phyloP scores from a whole-genome alignment of 495 filamentous ascomycete genomes.

The Friedmanniomyces simplex region DNA sequence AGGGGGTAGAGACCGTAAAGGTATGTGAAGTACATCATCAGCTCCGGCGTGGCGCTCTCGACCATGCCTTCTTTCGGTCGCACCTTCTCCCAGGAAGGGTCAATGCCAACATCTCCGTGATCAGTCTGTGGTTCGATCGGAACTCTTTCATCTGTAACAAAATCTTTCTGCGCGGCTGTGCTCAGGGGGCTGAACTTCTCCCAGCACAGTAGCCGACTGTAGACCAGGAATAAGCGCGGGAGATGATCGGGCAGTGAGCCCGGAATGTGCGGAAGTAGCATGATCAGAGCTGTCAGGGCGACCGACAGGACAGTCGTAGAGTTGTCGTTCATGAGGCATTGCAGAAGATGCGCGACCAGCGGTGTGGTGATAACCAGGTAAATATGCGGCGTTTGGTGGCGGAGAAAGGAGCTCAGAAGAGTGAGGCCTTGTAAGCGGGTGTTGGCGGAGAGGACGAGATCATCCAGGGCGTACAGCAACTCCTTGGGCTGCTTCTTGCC shows the following conservation, averaged over 20 bases:
- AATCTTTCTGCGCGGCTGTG: slow-evolving; percentile 17
- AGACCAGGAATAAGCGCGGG: slow-evolving; percentile 62
- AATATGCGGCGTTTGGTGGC: slow-evolving; percentile 58
- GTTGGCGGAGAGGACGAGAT: slow-evolving; percentile 47
- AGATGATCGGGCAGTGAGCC: slow-evolving; percentile 51
- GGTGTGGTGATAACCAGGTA: slow-evolving; percentile 57
- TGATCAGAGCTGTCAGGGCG: slow-evolving; percentile 55
- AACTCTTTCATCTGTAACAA: slow-evolving; percentile 13
- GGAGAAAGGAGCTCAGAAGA: slow-evolving; percentile 54
- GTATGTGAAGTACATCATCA: slow-evolving; percentile 68
- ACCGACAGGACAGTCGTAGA: slow-evolving; percentile 57
- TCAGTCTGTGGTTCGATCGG: slow-evolving; percentile 2
- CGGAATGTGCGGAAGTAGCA: slow-evolving; percentile 68
- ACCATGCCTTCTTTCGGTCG: slow-evolving; percentile 46
- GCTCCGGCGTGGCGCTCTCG: slow-evolving; percentile 53
- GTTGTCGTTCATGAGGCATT: slow-evolving; percentile 60
- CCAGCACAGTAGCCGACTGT: slow-evolving; percentile 64
- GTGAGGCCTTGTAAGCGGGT: slow-evolving; percentile 47
- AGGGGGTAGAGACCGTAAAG: slow-evolving; percentile 72
- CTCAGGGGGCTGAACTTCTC: slow-evolving; percentile 37
- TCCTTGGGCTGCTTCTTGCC: slow-evolving; percentile 59
- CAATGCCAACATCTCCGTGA: slow-evolving; percentile 10
- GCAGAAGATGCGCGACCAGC: slow-evolving; percentile 54
- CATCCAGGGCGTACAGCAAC: slow-evolving; percentile 49
- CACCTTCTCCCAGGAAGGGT: slow-evolving; percentile 47